A percentile compares a stretch with the other conserved stretches of the same genome.
Conservation (phyloP, 768 basidiomycete species). For the Lentinus brumalis region DNA sequence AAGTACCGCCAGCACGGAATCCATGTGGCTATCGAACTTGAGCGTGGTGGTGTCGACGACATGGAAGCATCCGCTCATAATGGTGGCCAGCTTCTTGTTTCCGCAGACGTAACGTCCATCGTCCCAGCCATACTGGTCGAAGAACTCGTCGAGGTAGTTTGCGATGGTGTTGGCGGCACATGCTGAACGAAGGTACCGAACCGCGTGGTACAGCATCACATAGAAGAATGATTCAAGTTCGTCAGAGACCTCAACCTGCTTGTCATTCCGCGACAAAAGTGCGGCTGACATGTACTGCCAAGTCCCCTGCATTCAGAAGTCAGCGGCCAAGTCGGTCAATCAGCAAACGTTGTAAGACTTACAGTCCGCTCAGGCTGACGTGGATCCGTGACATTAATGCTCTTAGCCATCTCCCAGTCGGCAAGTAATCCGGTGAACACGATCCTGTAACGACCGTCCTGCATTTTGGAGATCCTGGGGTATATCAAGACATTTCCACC, state of each 20-base stretch:
- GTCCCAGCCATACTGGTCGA: neutral
- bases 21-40: neutral
- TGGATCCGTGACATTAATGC: neutral
- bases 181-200: neutral
- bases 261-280: neutral
- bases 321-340: too few relatives aligned
- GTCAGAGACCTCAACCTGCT: neutral
- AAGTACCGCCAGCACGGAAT: neutral
- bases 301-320: neutral
- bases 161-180: neutral
- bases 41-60: neutral
- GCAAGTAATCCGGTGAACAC: neutral
- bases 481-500: neutral
- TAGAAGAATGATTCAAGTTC: conserved; percentile 9
- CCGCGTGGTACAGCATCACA: conserved; percentile 1
- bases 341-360: neutral
- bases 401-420: conserved; percentile 5
- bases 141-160: neutral
- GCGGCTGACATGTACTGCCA: neutral
- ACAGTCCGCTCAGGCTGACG: neutral
- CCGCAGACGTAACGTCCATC: neutral
- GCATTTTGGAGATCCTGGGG: neutral
- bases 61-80: neutral
- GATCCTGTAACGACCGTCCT: neutral
- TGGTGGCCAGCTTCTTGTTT: neutral